Conservation (phyloP, 805 yeast species). For the Blastobotrys attinorum region DNA sequence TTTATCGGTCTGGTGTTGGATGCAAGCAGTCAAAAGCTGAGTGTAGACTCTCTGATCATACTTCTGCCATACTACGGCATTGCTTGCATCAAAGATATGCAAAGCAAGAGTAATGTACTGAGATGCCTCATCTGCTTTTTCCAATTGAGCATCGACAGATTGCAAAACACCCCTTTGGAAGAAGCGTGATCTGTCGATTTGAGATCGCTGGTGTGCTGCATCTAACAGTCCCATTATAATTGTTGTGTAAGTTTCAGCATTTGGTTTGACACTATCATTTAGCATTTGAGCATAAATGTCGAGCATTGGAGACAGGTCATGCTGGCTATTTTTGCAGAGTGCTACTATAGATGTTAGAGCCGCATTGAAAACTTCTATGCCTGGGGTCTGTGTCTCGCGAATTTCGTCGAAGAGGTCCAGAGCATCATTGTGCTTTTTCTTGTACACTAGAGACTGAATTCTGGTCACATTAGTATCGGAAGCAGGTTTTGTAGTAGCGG, state of each 20-base stretch:
- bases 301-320: constrained; percentile 20
- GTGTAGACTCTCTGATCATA: constrained; percentile 17
- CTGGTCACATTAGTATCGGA: neutral
- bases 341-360: neutral
- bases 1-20: constrained; percentile 9
- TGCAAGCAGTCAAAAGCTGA: constrained; percentile 16
- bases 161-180: constrained; percentile 6
- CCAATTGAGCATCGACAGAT: constrained; percentile 7
- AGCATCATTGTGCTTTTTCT: neutral
- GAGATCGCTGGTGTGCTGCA: constrained; percentile 14
- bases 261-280: constrained; percentile 18
- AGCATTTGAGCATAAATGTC: constrained; percentile 25
- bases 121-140: constrained; percentile 10
- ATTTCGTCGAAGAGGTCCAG: constrained; percentile 2
- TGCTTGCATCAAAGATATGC: constrained; percentile 26
- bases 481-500: no score
- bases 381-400: neutral
- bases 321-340: constrained; percentile 3
- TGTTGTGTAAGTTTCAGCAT: constrained; percentile 22
- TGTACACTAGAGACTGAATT: neutral
- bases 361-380: neutral
- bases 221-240: constrained; percentile 20
- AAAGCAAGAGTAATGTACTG: constrained; percentile 22
- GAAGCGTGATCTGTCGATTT: neutral
- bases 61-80: constrained; percentile 14